phyloP scores from a whole-genome alignment of 768 basidiomycete species.

The Pulveroboletus ravenelii region DNA sequence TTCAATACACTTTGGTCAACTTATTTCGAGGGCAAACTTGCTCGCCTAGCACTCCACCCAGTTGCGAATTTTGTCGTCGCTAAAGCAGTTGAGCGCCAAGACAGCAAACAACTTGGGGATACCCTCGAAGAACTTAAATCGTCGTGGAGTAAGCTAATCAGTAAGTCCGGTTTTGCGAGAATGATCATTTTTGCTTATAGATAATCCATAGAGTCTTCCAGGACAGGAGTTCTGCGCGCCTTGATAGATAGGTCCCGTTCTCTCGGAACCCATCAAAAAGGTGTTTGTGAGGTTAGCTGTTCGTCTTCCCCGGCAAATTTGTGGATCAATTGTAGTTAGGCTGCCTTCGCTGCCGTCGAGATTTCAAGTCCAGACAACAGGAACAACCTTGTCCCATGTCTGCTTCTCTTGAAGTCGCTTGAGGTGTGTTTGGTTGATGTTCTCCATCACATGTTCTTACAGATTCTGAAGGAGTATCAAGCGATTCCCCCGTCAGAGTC shows the following conservation, averaged over 20 bases:
- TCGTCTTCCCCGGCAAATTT: background rate
- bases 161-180: constrained; percentile 41
- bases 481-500: constrained; percentile 6
- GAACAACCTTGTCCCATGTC: constrained; percentile 58
- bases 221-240: constrained; percentile 76
- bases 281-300: constrained; percentile 52
- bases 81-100: constrained; percentile 62
- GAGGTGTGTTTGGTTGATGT: constrained; percentile 36
- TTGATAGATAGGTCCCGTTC: constrained; percentile 61
- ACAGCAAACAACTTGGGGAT: constrained; percentile 48
- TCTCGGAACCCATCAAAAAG: constrained; percentile 43
- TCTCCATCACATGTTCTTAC: background rate
- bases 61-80: constrained; percentile 94
- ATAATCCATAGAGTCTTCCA: constrained; percentile 47
- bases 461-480: constrained; percentile 21
- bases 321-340: constrained; percentile 37
- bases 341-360: constrained; percentile 56
- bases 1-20: constrained; percentile 70
- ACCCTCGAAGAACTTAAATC: constrained; percentile 57
- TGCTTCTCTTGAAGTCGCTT: constrained; percentile 50
- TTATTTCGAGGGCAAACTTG: constrained; percentile 73
- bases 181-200: constrained; percentile 1
- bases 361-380: constrained; percentile 46
- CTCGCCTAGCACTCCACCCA: constrained; percentile 75
- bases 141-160: constrained; percentile 58